Evolutionary conservation across 2,329 filamentous ascomycete genomes (phyloP).

Genomic region (Trichoderma sp.): DNA sequence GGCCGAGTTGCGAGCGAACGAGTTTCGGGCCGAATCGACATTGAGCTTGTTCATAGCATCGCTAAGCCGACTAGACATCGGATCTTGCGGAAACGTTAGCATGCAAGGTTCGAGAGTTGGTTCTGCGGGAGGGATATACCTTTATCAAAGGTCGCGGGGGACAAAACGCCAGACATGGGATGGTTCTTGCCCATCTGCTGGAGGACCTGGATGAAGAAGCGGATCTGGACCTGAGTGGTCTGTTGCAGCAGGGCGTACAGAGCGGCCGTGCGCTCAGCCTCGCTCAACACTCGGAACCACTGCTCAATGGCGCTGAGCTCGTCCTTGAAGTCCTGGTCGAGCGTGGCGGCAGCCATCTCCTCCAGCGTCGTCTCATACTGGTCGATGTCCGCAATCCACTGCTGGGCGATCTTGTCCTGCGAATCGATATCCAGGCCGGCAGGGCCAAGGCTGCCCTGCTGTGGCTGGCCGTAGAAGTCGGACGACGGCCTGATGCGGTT

Average conservation of each 20-base stretch:
- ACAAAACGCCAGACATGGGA: constrained; percentile 93
- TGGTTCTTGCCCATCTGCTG: constrained; percentile 99
- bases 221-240: constrained; percentile 97
- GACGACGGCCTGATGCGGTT: constrained; percentile 90
- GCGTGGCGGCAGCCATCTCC: constrained; percentile 97
- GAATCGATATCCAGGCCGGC: constrained; percentile 73
- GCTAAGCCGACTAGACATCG: constrained; percentile 93
- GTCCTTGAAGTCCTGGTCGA: constrained; percentile 99
- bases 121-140: constrained; percentile 54
- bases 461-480: constrained; percentile 83
- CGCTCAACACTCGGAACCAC: constrained; percentile 97
- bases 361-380: constrained; percentile 98
- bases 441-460: constrained; percentile 67
- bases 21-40: constrained; percentile 84
- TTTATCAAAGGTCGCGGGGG: constrained; percentile 95
- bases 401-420: constrained; percentile 90
- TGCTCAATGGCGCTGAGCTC: constrained; percentile 98
- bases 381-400: constrained; percentile 99
- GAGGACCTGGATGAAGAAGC: constrained; percentile 98
- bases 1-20: constrained; percentile 76
- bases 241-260: constrained; percentile 95
- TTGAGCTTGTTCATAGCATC: constrained; percentile 96
- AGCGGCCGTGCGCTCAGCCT: constrained; percentile 93
- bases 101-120: constrained; percentile 17
- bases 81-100: constrained; percentile 60